A percentile compares a stretch with the other conserved stretches of the same genome.
Evolutionary conservation across 2,329 filamentous ascomycete genomes (phyloP).

Genomic region (Pseudogymnoascus sp.): DNA sequence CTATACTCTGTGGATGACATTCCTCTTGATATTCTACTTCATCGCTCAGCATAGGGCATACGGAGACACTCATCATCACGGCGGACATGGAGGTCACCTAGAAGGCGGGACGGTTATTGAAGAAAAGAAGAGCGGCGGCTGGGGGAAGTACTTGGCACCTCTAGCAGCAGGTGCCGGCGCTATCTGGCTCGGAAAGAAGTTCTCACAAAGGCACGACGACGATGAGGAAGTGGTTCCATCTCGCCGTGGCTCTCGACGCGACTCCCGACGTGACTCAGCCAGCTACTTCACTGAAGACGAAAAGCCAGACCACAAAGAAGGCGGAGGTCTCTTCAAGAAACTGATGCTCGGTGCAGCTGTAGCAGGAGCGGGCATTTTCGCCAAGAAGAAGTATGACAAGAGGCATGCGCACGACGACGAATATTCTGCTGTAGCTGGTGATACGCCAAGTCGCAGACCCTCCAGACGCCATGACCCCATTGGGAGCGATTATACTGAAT

Average conservation of each 20-base stretch:
- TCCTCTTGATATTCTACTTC: slow-evolving; percentile 69
- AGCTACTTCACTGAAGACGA: slow-evolving; percentile 53
- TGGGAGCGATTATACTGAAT: slow-evolving; percentile 40
- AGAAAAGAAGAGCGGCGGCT: slow-evolving; percentile 35
- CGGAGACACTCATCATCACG: slow-evolving; percentile 5
- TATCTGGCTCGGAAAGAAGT: slow-evolving; percentile 35
- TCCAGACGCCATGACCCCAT: slow-evolving; percentile 25
- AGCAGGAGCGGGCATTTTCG: slow-evolving; percentile 53
- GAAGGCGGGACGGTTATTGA: slow-evolving; percentile 40
- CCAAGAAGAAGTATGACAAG: slow-evolving; percentile 49
- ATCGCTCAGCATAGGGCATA: slow-evolving; percentile 50
- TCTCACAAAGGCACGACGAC: slow-evolving; percentile 16
- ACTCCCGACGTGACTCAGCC: slow-evolving; percentile 42
- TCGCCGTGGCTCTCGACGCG: slow-evolving; percentile 30
- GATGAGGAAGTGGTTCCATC: slow-evolving; percentile 45
- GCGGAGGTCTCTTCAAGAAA: slow-evolving; percentile 51
- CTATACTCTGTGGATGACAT: slow-evolving; percentile 68
- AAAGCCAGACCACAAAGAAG: slow-evolving; percentile 42
- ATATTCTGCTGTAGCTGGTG: slow-evolving; percentile 53
- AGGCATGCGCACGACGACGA: slow-evolving; percentile 47
- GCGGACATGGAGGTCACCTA: slow-evolving; percentile 20
- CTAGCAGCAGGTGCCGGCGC: slow-evolving; percentile 50
- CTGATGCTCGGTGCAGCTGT: slow-evolving; percentile 52
- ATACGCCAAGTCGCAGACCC: slow-evolving; percentile 46
- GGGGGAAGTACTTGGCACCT: slow-evolving; percentile 33